These are phyloP conservation scores for Rachicladosporium sp. DNA, from an alignment of 2,329 filamentous ascomycete species.

Conservation along the genomic window DNA sequence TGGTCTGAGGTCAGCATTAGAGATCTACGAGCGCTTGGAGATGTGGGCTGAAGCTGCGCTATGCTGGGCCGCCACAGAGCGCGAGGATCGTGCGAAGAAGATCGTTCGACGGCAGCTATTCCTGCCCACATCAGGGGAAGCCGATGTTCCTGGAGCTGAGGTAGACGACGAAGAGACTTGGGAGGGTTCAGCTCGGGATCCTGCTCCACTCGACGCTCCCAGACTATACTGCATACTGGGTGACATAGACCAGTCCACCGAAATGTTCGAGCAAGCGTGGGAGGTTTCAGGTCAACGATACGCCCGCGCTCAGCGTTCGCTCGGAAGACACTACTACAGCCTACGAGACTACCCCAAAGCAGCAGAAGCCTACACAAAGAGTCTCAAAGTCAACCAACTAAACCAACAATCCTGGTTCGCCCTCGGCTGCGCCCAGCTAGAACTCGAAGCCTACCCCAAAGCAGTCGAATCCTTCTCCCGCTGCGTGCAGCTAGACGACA, in stretches of 20 bases:
- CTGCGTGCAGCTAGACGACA: slow-evolving; percentile 73
- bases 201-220: slow-evolving; percentile 69
- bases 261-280: slow-evolving; percentile 79
- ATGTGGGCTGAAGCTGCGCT: slow-evolving; percentile 93
- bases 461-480: slow-evolving; percentile 75
- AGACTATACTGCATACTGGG: slow-evolving; percentile 87
- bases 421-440: slow-evolving; percentile 75
- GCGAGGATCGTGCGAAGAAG: slow-evolving; percentile 69
- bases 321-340: slow-evolving; percentile 66
- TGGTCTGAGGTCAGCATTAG: slow-evolving; percentile 76
- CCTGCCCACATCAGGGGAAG: slow-evolving; percentile 41
- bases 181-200: slow-evolving; percentile 58
- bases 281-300: slow-evolving; percentile 69
- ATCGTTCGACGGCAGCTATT: slow-evolving; percentile 72
- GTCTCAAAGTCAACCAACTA: slow-evolving; percentile 66
- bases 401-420: slow-evolving; percentile 81
- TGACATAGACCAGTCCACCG: slow-evolving; percentile 65
- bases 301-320: slow-evolving; percentile 72
- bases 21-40: slow-evolving; percentile 86
- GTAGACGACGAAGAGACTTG: slow-evolving; percentile 32
- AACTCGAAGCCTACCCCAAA: slow-evolving; percentile 61
- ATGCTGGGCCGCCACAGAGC: slow-evolving; percentile 67
- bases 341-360: slow-evolving; percentile 56
- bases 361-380: slow-evolving; percentile 63
- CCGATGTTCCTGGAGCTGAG: slow-evolving; percentile 25